Conservation (phyloP, 129 eudicot species). For the Centrapalus pauciflorus region DNA sequence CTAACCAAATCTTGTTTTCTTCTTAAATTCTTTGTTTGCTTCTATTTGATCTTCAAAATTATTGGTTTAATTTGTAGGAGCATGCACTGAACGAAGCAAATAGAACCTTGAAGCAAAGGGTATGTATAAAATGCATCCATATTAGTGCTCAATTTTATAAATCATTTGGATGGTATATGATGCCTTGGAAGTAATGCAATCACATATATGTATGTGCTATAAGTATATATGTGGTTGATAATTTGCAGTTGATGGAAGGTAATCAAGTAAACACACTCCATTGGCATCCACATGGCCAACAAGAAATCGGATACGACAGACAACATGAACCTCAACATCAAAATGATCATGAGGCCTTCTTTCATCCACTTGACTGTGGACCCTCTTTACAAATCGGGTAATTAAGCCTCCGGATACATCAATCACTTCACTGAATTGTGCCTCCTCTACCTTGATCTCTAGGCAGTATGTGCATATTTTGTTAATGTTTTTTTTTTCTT, state of each 20-base stretch:
- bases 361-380: conserved; percentile 82
- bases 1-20: not conserved
- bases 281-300: conserved; percentile 65
- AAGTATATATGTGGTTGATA: not conserved
- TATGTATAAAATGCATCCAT: conserved; percentile 18
- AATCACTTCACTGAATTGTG: too few species aligned
- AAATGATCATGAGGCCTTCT: conserved; percentile 59
- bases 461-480: not conserved
- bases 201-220: too few species aligned
- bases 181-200: not conserved
- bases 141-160: not conserved
- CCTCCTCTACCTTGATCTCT: not conserved
- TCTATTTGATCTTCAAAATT: not conserved
- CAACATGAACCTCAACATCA: conserved; percentile 58
- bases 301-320: conserved; percentile 63
- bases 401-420: not conserved
- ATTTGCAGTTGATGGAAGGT: conserved; percentile 81
- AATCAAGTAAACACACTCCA: conserved; percentile 48
- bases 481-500: not conserved
- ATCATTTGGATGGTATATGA: not conserved
- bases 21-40: not conserved
- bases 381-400: conserved; percentile 96
- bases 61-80: conserved; percentile 37
- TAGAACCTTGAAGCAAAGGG: conserved; percentile 78
- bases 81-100: conserved; percentile 83